phyloP scores from a whole-genome alignment of 2,329 filamentous ascomycete genomes.

The Paracoccidioides brasiliensis region DNA sequence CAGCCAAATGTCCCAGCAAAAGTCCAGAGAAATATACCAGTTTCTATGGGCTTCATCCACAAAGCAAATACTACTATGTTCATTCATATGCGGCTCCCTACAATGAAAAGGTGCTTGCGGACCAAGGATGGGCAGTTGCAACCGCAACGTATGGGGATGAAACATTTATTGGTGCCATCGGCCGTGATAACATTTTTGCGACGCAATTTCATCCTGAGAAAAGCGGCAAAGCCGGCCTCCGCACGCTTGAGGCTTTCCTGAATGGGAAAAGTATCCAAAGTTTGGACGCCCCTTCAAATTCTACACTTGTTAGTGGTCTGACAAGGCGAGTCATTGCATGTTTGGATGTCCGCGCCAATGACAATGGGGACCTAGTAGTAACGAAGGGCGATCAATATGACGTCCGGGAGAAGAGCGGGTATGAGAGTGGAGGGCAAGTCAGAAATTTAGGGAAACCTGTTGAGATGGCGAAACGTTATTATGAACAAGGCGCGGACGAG shows the following conservation, averaged over 20 bases:
- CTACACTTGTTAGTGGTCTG: slow-evolving; percentile 46
- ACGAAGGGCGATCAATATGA: slow-evolving; percentile 99
- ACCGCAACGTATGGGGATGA: slow-evolving; percentile 78
- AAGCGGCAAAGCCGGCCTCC: slow-evolving; percentile 76
- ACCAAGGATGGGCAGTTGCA: slow-evolving; percentile 80
- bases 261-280: slow-evolving; percentile 50
- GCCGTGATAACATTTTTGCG: slow-evolving; percentile 70
- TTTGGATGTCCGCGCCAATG: slow-evolving; percentile 88
- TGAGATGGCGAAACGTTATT: slow-evolving; percentile 85
- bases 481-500: slow-evolving; percentile 92
- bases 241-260: slow-evolving; percentile 74
- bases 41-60: slow-evolving; percentile 65
- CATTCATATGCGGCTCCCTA: slow-evolving; percentile 87
- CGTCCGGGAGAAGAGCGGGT: slow-evolving; percentile 70
- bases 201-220: slow-evolving; percentile 99
- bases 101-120: slow-evolving; percentile 57
- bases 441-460: slow-evolving; percentile 95
- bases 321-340: slow-evolving; percentile 93
- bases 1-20: slow-evolving; percentile 47
- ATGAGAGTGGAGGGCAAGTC: slow-evolving; percentile 47
- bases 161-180: slow-evolving; percentile 82
- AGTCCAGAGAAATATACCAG: slow-evolving; percentile 34
- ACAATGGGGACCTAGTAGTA: slow-evolving; percentile 86
- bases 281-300: slow-evolving; percentile 28
- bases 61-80: slow-evolving; percentile 97